phyloP scores from a whole-genome alignment of 2,329 filamentous ascomycete genomes.

The Pestalotiopsis sp. region DNA sequence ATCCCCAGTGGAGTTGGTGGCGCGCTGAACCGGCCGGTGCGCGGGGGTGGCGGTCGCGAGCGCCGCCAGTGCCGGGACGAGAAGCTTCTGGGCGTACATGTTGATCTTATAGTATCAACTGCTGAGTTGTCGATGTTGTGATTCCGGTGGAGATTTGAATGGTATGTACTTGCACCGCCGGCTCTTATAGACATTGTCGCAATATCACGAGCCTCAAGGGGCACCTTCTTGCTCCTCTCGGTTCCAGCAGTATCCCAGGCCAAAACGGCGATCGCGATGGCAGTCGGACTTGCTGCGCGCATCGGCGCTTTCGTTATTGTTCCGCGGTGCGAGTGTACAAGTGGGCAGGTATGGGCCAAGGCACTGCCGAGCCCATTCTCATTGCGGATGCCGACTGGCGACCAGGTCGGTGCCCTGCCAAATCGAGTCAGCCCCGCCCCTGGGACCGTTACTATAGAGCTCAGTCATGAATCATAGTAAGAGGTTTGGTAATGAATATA shows the following conservation, averaged over 20 bases:
- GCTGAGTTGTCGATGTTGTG: neutral
- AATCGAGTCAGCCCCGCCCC: slow-evolving; percentile 7
- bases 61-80: neutral
- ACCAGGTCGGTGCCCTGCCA: neutral
- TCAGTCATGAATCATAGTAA: slow-evolving; percentile 1
- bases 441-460: neutral
- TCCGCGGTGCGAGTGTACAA: slow-evolving; percentile 1
- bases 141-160: neutral
- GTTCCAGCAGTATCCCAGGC: neutral
- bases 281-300: neutral
- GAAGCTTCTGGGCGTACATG: neutral
- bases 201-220: neutral
- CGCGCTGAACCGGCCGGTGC: neutral
- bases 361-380: neutral
- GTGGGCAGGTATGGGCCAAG: slow-evolving; percentile 5
- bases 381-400: neutral
- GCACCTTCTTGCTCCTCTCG: neutral
- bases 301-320: slow-evolving; percentile 5
- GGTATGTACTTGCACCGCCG: too few relatives aligned
- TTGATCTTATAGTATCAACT: neutral
- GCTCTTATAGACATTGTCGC: neutral
- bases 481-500: neutral
- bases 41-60: neutral
- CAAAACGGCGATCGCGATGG: slow-evolving; percentile 1
- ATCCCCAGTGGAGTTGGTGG: neutral